Evolutionary conservation across 139 green algal species (phyloP).

Genomic region (Astrephomene gubernaculifera): DNA sequence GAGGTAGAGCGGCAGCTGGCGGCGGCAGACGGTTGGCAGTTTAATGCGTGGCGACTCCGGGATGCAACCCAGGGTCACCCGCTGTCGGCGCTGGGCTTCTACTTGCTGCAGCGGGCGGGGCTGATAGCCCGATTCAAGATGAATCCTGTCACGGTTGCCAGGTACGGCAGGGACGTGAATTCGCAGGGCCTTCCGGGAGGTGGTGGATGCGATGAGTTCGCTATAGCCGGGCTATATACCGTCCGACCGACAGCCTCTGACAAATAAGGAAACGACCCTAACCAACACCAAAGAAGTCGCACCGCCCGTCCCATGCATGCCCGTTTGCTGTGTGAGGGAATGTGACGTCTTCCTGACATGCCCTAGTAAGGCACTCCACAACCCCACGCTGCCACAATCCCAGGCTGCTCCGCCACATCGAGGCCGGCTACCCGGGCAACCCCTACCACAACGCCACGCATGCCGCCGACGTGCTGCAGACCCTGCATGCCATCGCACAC

Average conservation of each 20-base stretch:
- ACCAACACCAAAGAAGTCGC: too few relatives aligned
- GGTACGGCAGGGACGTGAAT: not conserved
- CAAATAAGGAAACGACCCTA: too few relatives aligned
- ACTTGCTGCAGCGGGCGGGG: slow-evolving; percentile 40
- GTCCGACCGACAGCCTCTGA: too few relatives aligned
- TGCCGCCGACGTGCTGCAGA: slow-evolving; percentile 61
- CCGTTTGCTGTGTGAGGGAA: not conserved
- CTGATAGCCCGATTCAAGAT: slow-evolving; percentile 29
- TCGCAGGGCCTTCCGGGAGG: not conserved
- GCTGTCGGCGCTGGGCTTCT: slow-evolving; percentile 45
- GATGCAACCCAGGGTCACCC: slow-evolving; percentile 52
- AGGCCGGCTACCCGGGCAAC: slow-evolving; percentile 56
- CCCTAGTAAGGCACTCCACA: too few relatives aligned
- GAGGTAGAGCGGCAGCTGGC: slow-evolving; percentile 54
- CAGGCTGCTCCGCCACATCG: slow-evolving; percentile 43
- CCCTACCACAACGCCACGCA: slow-evolving; percentile 64
- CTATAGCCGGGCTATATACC: not conserved
- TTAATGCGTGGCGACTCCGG: slow-evolving; percentile 57
- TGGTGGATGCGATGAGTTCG: not conserved
- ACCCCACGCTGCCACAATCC: too few relatives aligned
- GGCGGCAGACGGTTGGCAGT: slow-evolving; percentile 49
- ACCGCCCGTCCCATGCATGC: not conserved
- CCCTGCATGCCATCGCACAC: slow-evolving; percentile 59
- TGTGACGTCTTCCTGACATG: too few relatives aligned
- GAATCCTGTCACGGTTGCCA: slow-evolving; percentile 24